Percentiles rank a stretch among this genome's conserved stretches.
These are phyloP conservation scores for Cenchrus purpureus DNA, from an alignment of 176 grass and related monocot species.

Conservation along the genomic window DNA sequence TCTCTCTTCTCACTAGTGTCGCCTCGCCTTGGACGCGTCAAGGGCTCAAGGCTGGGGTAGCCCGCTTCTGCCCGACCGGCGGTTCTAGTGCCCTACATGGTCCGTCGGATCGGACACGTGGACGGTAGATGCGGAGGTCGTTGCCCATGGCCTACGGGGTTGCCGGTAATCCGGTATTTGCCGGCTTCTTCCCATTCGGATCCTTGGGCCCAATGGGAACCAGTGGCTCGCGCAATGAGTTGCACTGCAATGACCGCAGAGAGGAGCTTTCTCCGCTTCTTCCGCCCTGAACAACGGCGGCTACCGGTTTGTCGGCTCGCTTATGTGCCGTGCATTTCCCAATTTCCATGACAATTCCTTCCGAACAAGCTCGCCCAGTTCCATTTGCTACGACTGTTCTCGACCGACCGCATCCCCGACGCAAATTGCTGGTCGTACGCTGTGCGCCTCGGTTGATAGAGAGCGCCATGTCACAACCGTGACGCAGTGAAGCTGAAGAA, in stretches of 20 bases:
- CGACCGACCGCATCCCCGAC: neutral
- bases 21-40: neutral
- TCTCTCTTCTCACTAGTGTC: neutral
- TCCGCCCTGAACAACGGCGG: too few species aligned
- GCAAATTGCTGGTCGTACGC: neutral
- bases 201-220: too few species aligned
- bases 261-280: neutral
- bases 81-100: neutral
- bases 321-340: neutral
- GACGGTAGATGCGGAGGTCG: neutral
- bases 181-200: neutral
- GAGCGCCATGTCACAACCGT: neutral
- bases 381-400: neutral
- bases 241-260: too few species aligned
- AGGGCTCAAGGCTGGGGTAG: neutral
- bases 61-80: neutral
- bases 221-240: too few species aligned
- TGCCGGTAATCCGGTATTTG: neutral
- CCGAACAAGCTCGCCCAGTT: neutral
- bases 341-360: neutral
- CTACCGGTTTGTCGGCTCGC: too few species aligned
- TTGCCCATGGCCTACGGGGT: neutral
- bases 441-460: neutral
- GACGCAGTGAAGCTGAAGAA: too few species aligned
- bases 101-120: conserved; percentile 26